Conservation (phyloP, 805 yeast genomes). For the Debaryomyces maramus region DNA sequence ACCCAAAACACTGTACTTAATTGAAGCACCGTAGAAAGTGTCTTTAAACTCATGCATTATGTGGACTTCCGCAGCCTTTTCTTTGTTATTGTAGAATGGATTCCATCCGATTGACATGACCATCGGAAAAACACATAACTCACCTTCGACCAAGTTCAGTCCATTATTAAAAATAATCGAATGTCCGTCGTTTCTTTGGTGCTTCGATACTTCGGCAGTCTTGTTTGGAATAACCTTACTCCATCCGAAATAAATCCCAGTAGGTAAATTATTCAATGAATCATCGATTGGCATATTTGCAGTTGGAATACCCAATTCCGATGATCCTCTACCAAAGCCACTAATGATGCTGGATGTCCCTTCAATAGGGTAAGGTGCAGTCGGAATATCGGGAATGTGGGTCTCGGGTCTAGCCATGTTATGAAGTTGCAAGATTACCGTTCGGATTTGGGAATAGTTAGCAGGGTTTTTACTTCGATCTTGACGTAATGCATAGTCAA, state of each 20-base stretch:
- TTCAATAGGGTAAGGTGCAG: constrained; percentile 52
- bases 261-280: constrained; percentile 41
- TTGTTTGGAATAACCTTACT: constrained; percentile 34
- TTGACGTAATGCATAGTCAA: no score
- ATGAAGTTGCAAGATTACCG: no score
- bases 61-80: constrained; percentile 85
- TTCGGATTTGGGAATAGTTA: no score
- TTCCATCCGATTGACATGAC: constrained; percentile 97
- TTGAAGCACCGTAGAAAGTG: constrained; percentile 79
- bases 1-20: constrained; percentile 74
- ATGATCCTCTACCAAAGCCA: constrained; percentile 95
- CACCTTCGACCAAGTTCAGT: constrained; percentile 38
- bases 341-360: constrained; percentile 53
- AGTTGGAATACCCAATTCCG: constrained; percentile 93
- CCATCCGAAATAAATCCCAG: constrained; percentile 94
- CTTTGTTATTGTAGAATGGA: constrained; percentile 80
- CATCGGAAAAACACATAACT: constrained; percentile 65
- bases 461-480: no score
- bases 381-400: constrained; percentile 43
- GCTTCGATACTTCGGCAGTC: constrained; percentile 12
- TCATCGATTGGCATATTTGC: constrained; percentile 78
- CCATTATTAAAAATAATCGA: constrained; percentile 61
- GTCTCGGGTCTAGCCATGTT: constrained; percentile 43
- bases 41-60: constrained; percentile 68
- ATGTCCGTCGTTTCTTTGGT: constrained; percentile 24